Evolutionary conservation across 2,329 filamentous ascomycete species (phyloP), one percentile per base, ranked within the genome.

Genomic region (Xylaria polymorpha): DNA sequence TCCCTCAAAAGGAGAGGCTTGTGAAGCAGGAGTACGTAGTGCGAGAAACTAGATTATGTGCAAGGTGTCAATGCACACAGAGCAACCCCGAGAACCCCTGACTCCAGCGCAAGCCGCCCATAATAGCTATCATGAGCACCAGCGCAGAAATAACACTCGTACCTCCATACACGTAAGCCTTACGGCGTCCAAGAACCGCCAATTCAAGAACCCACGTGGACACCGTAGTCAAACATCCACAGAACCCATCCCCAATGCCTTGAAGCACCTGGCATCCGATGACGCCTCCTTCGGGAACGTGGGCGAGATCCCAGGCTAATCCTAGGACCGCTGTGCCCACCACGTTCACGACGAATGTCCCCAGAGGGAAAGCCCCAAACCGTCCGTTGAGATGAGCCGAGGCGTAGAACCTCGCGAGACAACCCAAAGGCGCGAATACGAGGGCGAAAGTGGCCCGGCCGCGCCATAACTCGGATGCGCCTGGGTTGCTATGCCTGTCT

Each of bases 301-400:
- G 94, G 72, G 94, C 92, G 60, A 97, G 81, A 76, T 97, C 92
- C 83, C 88, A 97, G 37, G 89, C 87, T 85, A 94, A 90, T 15
- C 88, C 94, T 59, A 97, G 79, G 18, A 97, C 80, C 0, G 86
- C 86, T 0, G 93, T 94, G 4, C 94, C 95, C 15, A 91, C 78
- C 4, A 97, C 84, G 76, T 98, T 98, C 35, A 92, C 93, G 0
- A 83, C 81, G 75, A 98, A 97, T 0, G 95, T 98, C 2, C 95
- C 95, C 0, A 98, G 79, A 0, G 95, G 95, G 73, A 98, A 98
- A 0, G 85, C 82, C 0, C 88, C 79, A 0, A 89, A 73, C 22
- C 88, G 84, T 0, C 86, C 83, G 75, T 98, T 98, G n/a, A 97
- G 85, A 29, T 83, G 79, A 7, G 92, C 77, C 0, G 92, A 92